These are phyloP conservation scores for Capsella bursapastoris DNA, from an alignment of 345 rosid species.

Conservation along the genomic window DNA sequence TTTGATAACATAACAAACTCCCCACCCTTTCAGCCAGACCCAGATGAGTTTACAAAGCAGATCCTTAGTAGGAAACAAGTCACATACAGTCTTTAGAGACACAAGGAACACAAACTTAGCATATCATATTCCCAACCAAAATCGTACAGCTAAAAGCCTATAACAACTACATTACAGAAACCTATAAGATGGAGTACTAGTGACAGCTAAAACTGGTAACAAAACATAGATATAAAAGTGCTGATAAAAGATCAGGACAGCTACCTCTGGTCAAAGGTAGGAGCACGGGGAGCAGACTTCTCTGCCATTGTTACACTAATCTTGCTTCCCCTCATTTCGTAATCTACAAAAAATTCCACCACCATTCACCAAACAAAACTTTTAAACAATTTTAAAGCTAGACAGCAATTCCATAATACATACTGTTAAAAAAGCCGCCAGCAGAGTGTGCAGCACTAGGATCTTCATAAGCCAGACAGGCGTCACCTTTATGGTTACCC, in stretches of 20 bases:
- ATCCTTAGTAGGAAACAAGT: background rate
- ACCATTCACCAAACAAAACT: background rate
- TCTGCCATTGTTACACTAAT: slow-evolving; percentile 93
- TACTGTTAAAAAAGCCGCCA: slow-evolving; percentile 89
- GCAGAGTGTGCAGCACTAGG: slow-evolving; percentile 96
- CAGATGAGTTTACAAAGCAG: slow-evolving; percentile 21
- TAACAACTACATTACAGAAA: background rate
- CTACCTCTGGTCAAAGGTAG: slow-evolving; percentile 72
- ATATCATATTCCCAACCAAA: background rate
- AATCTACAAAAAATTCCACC: slow-evolving; percentile 56
- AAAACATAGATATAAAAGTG: background rate
- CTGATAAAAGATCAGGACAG: slow-evolving; percentile 20
- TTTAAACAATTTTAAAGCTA: background rate
- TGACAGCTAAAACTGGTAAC: slow-evolving; percentile 8
- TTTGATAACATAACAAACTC: background rate
- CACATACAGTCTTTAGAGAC: background rate
- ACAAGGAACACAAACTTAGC: background rate
- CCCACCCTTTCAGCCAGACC: background rate
- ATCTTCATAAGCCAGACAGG: slow-evolving; percentile 88
- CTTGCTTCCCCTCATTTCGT: slow-evolving; percentile 79
- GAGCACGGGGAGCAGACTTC: slow-evolving; percentile 77
- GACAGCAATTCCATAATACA: slow-evolving; percentile 20
- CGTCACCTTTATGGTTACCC: slow-evolving; percentile 94
- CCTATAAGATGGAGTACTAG: background rate
- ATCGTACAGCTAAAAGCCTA: background rate